Percentiles rank a stretch among this genome's conserved stretches.
These are phyloP conservation scores for Microthyrium microscopicum DNA, from an alignment of 2,329 filamentous ascomycete genomes.

Conservation along the genomic window DNA sequence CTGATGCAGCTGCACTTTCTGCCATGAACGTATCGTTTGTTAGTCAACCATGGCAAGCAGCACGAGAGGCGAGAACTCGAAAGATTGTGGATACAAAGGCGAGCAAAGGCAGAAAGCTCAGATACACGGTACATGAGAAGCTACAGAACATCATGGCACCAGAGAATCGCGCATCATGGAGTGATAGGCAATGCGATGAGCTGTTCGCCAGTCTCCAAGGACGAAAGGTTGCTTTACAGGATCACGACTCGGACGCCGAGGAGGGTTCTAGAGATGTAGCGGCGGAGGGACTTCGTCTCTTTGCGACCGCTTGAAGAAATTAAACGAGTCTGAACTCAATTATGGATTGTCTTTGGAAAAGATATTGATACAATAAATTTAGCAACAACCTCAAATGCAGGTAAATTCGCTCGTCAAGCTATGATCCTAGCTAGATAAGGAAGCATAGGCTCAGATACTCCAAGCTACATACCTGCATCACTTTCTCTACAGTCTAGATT, in stretches of 20 bases:
- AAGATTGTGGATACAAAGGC: constrained; percentile 83
- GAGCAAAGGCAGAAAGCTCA: constrained; percentile 85
- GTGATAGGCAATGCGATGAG: constrained; percentile 57
- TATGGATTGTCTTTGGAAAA: neutral
- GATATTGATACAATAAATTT: no score
- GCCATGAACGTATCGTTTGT: constrained; percentile 21
- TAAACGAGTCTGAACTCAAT: neutral
- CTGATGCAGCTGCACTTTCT: constrained; percentile 34
- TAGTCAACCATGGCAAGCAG: constrained; percentile 38
- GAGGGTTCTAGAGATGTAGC: constrained; percentile 19
- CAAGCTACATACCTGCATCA: no score
- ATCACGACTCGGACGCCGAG: constrained; percentile 20
- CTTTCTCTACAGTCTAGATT: no score
- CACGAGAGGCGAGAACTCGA: constrained; percentile 66
- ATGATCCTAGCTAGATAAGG: no score
- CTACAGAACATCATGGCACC: constrained; percentile 96
- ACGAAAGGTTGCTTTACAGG: constrained; percentile 25
- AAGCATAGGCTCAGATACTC: no score
- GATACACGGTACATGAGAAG: constrained; percentile 92
- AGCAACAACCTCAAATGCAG: no score
- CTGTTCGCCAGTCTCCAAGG: constrained; percentile 35
- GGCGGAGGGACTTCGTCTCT: constrained; percentile 22
- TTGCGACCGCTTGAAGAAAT: no score
- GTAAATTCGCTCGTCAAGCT: no score
- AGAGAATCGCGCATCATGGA: constrained; percentile 68